These are phyloP conservation scores for Rhodotorula sp. DNA, from an alignment of 1,284 basidiomycete species.

Conservation along the genomic window DNA sequence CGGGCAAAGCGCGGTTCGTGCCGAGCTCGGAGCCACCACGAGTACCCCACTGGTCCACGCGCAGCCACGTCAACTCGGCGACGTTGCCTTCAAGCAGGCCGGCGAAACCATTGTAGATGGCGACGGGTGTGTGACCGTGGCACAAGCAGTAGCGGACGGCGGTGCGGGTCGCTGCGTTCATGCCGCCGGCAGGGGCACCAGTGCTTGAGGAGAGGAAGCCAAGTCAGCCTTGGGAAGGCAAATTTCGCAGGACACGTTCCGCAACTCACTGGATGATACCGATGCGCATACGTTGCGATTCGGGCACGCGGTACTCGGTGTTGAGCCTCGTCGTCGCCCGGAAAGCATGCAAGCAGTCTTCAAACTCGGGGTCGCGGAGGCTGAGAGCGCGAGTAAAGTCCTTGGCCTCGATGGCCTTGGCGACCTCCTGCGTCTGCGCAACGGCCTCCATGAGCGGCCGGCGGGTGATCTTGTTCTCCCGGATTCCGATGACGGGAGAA, in stretches of 20 bases:
- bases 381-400: conserved; percentile 86
- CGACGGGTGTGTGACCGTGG: conserved; percentile 86
- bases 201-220: conserved; percentile 57
- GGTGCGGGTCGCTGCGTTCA: conserved; percentile 96
- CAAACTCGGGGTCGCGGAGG: conserved; percentile 87
- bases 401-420: conserved; percentile 74
- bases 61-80: conserved; percentile 79
- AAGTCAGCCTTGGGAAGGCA: neutral
- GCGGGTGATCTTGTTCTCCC: conserved; percentile 91
- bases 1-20: conserved; percentile 86
- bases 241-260: neutral
- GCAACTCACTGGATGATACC: conserved; percentile 84
- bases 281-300: conserved; percentile 70
- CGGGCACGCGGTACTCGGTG: conserved; percentile 62
- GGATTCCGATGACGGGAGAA: conserved; percentile 95
- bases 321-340: conserved; percentile 66
- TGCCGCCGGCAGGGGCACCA: conserved; percentile 95
- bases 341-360: conserved; percentile 83
- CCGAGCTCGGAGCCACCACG: conserved; percentile 98
- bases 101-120: conserved; percentile 91
- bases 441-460: conserved; percentile 92
- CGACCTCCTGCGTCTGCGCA: conserved; percentile 80
- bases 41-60: conserved; percentile 93
- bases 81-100: conserved; percentile 89
- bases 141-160: conserved; percentile 89